Percentiles rank a stretch among this genome's conserved stretches.
phyloP scores from a whole-genome alignment of 306 rosid species.

The Malus sieversii region DNA sequence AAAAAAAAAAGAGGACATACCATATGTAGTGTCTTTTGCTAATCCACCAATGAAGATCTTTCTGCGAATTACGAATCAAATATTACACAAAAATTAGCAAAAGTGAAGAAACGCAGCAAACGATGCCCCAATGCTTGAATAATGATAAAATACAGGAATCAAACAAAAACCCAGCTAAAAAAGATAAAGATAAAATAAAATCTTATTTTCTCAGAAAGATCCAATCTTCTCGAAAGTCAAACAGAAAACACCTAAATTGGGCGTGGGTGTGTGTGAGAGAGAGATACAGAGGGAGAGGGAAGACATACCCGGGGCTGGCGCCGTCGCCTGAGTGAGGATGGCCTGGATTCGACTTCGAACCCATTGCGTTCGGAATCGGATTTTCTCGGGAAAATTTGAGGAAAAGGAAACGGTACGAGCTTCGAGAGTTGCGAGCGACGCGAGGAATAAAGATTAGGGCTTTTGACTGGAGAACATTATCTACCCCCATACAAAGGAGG shows the following conservation, averaged over 20 bases:
- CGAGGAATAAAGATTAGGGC: slow-evolving; percentile 4
- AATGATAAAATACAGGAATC: not conserved
- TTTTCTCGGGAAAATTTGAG: not conserved
- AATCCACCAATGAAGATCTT: slow-evolving; percentile 95
- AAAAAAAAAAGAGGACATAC: slow-evolving; percentile 17
- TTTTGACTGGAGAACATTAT: not conserved
- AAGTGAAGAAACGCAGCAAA: not conserved
- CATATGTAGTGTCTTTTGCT: slow-evolving; percentile 74
- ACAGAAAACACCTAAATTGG: not conserved
- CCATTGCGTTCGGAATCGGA: slow-evolving; percentile 26
- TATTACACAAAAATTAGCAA: not conserved
- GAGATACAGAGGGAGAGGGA: not conserved
- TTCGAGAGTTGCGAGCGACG: not conserved
- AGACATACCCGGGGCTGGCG: slow-evolving; percentile 78
- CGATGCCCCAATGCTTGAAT: not conserved
- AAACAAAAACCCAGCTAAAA: not conserved
- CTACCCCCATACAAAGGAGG: not conserved
- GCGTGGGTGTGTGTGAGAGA: not conserved
- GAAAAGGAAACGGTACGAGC: not conserved
- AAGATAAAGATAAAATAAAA: not conserved
- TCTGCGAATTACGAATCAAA: slow-evolving; percentile 31
- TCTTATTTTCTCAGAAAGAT: not conserved
- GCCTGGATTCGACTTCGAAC: slow-evolving; percentile 50
- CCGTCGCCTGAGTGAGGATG: slow-evolving; percentile 75
- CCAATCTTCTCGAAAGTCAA: not conserved